phyloP scores from a whole-genome alignment of 768 basidiomycete species.

The Auricularia cornea region DNA sequence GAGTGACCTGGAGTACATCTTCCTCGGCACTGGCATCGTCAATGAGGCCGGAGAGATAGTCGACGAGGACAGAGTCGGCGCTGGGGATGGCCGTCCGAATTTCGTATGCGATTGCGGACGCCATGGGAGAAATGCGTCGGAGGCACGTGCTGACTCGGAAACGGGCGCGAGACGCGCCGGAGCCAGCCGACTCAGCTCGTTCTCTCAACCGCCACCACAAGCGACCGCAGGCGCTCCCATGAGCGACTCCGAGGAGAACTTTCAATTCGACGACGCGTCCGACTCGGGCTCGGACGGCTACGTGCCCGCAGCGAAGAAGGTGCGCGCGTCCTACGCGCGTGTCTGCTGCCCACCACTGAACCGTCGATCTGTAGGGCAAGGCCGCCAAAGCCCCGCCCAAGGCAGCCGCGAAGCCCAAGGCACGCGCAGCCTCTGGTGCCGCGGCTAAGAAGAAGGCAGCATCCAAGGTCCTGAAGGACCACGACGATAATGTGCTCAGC shows the following conservation, averaged over 20 bases:
- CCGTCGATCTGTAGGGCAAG: slow-evolving; percentile 17
- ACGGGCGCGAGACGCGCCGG: neutral
- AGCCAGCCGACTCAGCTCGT: neutral
- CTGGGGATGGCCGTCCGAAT: neutral
- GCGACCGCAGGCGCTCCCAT: neutral
- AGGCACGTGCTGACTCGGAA: neutral
- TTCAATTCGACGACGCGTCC: slow-evolving; percentile 43
- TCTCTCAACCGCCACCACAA: neutral
- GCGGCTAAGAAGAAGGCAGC: slow-evolving; percentile 51
- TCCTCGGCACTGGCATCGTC: slow-evolving; percentile 87
- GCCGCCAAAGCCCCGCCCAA: slow-evolving; percentile 42
- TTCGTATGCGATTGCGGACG: neutral
- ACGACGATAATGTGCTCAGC: slow-evolving; percentile 47
- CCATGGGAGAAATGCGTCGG: neutral
- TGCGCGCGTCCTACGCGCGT: slow-evolving; percentile 1
- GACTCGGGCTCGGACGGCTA: slow-evolving; percentile 58
- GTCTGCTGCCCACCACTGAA: neutral
- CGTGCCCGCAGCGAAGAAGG: slow-evolving; percentile 37
- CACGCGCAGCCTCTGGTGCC: slow-evolving; percentile 13
- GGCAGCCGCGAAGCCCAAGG: slow-evolving; percentile 41
- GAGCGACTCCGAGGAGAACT: slow-evolving; percentile 65
- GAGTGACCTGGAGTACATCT: slow-evolving; percentile 71
- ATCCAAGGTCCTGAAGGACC: slow-evolving; percentile 44
- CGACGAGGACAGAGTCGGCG: neutral
- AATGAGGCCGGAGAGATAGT: slow-evolving; percentile 35